Conservation (phyloP, 805 yeast species). For the Phaffomyces opuntiae region DNA sequence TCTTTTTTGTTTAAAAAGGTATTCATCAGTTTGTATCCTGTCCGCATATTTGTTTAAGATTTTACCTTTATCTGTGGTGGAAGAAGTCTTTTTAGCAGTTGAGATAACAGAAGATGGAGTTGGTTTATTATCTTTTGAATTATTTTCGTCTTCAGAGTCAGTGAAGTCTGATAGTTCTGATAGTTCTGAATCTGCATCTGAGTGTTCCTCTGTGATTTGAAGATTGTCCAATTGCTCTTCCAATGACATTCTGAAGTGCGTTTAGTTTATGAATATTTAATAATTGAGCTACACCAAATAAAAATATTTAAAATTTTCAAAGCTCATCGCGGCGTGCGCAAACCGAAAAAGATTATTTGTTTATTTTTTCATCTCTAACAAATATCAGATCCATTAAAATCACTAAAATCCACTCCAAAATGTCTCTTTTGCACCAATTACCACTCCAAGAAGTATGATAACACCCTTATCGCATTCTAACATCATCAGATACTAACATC, state of each 20-base stretch:
- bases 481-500: neutral
- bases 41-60: conserved; percentile 58
- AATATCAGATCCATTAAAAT: neutral
- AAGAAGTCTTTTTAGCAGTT: neutral
- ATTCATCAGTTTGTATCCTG: conserved; percentile 57
- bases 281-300: neutral
- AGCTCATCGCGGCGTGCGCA: conserved; percentile 2
- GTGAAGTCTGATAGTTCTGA: conserved; percentile 5
- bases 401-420: neutral
- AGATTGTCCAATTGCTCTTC: conserved; percentile 5
- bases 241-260: neutral
- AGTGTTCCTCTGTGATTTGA: neutral
- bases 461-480: no score
- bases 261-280: neutral
- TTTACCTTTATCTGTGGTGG: conserved; percentile 33
- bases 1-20: conserved; percentile 48
- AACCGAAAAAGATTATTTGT: neutral
- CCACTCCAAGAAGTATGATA: conserved; percentile 2
- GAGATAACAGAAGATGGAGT: no score
- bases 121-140: neutral
- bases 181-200: neutral
- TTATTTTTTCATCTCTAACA: neutral
- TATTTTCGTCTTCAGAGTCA: conserved; percentile 7
- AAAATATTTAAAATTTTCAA: neutral
- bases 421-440: neutral